Evolutionary conservation across 1,139 yeast genomes (phyloP).

Genomic region (Debaryomyces sp.): DNA sequence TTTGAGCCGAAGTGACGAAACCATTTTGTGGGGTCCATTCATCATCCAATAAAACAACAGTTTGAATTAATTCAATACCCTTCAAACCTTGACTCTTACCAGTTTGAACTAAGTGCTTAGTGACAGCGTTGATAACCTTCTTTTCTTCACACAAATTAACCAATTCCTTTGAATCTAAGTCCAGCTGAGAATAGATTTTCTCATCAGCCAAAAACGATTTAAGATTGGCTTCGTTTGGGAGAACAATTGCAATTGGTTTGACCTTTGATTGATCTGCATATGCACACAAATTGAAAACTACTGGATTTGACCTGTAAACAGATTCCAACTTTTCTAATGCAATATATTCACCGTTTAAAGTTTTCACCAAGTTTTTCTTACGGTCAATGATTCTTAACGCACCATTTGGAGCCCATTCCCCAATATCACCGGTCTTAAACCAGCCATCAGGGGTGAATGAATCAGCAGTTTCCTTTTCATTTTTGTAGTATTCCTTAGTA

Average conservation of each 20-base stretch:
- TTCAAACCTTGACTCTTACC: conserved; percentile 80
- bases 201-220: conserved; percentile 58
- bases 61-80: conserved; percentile 85
- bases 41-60: conserved; percentile 76
- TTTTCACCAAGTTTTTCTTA: conserved; percentile 94
- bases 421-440: conserved; percentile 98
- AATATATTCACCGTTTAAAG: conserved; percentile 95
- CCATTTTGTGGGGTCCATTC: conserved; percentile 99
- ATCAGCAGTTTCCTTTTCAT: conserved; percentile 75
- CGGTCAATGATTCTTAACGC: conserved; percentile 86
- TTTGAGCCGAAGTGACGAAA: conserved; percentile 92
- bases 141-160: conserved; percentile 52
- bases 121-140: conserved; percentile 57
- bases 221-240: conserved; percentile 75
- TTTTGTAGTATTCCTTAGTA: conserved; percentile 76
- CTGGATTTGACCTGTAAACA: conserved; percentile 78
- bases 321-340: conserved; percentile 94
- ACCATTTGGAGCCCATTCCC: conserved; percentile 87
- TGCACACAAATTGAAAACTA: conserved; percentile 82
- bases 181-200: conserved; percentile 47
- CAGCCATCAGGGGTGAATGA: conserved; percentile 87
- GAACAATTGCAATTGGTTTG: conserved; percentile 89
- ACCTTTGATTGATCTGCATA: conserved; percentile 87
- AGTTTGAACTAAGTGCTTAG: conserved; percentile 64
- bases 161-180: conserved; percentile 55